Percentiles rank a stretch among this genome's conserved stretches.
Evolutionary conservation across 2,329 filamentous ascomycete genomes (phyloP).

Genomic region (Penicillium sp.): DNA sequence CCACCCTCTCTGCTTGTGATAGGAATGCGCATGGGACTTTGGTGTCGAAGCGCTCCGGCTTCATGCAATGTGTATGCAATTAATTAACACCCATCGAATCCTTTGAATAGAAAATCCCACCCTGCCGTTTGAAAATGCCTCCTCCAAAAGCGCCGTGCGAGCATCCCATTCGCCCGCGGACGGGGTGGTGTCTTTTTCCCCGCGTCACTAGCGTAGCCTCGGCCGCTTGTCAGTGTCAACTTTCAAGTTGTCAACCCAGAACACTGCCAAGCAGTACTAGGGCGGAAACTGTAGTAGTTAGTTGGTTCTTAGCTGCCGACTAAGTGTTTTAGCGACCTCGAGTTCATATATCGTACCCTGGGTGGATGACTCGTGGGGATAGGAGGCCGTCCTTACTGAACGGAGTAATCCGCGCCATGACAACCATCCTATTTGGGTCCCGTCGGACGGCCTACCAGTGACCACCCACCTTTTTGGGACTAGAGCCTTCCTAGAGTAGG

Average conservation of each 20-base stretch:
- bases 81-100: neutral
- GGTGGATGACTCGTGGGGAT: too few relatives aligned
- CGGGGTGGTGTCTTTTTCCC: constrained; percentile 7
- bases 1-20: neutral
- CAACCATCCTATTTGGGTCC: neutral
- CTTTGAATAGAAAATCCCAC: neutral
- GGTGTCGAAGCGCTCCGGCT: neutral
- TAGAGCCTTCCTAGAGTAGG: neutral
- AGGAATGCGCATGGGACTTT: constrained; percentile 8
- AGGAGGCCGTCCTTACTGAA: neutral
- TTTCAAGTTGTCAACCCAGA: constrained; percentile 3
- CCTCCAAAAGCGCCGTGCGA: neutral
- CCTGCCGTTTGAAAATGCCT: neutral
- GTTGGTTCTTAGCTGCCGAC: too few relatives aligned
- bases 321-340: too few relatives aligned
- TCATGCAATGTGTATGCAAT: constrained; percentile 1
- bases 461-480: constrained; percentile 1
- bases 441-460: neutral
- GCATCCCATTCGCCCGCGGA: neutral
- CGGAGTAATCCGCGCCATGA: neutral
- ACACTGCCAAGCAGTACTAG: too few relatives aligned
- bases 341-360: too few relatives aligned
- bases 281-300: too few relatives aligned
- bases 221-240: neutral
- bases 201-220: constrained; percentile 19